Evolutionary conservation across 768 basidiomycete species (phyloP).

Genomic region (Pluteus cervinus): DNA sequence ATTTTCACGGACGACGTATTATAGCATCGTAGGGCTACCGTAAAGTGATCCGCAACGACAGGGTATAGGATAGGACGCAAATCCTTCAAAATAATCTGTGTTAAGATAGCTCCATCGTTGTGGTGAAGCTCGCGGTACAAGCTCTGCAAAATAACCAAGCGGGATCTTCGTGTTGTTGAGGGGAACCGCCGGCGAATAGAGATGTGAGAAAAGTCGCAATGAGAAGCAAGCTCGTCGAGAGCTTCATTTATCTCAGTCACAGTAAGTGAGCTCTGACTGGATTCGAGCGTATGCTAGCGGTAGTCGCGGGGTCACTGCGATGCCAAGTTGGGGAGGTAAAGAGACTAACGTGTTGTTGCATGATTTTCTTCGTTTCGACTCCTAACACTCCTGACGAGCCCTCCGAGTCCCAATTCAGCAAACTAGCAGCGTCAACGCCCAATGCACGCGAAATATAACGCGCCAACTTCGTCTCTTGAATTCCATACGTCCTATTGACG

Average conservation of each 20-base stretch:
- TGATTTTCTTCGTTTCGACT: constrained; percentile 45
- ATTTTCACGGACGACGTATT: constrained; percentile 50
- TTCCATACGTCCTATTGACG: constrained; percentile 56
- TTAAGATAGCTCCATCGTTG: constrained; percentile 59
- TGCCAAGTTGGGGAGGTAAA: constrained; percentile 19
- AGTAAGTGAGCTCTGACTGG: constrained; percentile 26
- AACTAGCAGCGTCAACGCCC: constrained; percentile 24
- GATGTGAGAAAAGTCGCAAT: constrained; percentile 52
- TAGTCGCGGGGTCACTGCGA: constrained; percentile 19
- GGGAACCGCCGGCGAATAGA: constrained; percentile 33
- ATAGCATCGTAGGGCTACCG: constrained; percentile 44
- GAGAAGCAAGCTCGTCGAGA: constrained; percentile 69
- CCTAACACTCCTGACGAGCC: constrained; percentile 65
- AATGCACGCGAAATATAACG: constrained; percentile 43
- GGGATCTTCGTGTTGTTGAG: constrained; percentile 16
- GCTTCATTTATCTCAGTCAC: constrained; percentile 55
- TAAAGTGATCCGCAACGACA: constrained; percentile 43
- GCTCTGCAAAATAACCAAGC: constrained; percentile 37
- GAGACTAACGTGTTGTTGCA: constrained; percentile 19
- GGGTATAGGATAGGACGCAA: constrained; percentile 76
- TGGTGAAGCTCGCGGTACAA: constrained; percentile 61
- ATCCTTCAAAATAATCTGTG: constrained; percentile 88
- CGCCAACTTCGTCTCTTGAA: constrained; percentile 63
- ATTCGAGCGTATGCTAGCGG: background rate
- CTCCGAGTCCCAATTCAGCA: constrained; percentile 34